Conservation (phyloP, 495 filamentous ascomycete genomes). For the Margaritispora aquatica region DNA sequence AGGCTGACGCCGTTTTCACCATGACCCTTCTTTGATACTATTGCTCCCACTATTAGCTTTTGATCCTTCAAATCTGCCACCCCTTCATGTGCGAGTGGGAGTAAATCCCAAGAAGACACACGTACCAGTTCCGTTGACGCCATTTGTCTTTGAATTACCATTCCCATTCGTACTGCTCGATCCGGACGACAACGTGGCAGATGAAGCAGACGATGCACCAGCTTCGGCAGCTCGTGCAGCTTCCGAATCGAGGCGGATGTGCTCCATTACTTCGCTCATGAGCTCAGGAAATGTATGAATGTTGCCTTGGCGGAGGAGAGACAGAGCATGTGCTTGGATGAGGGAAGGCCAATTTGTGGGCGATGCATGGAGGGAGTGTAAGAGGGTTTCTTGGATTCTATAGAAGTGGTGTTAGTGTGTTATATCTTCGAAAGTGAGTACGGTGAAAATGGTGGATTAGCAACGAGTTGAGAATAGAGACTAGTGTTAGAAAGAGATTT, state of each 20-base stretch:
- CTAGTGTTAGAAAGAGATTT: not conserved
- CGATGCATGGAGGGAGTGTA: constrained; percentile 44
- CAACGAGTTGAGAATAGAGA: too few relatives aligned
- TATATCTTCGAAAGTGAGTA: too few relatives aligned
- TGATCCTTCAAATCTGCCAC: too few relatives aligned
- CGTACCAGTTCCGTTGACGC: not conserved
- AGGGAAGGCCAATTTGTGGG: constrained; percentile 48
- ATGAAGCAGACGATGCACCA: constrained; percentile 1
- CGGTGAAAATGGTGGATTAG: not conserved
- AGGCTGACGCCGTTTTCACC: constrained; percentile 27
- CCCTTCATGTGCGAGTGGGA: too few relatives aligned
- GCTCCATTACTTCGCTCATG: constrained; percentile 44
- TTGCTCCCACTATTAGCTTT: too few relatives aligned
- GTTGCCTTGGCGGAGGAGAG: constrained; percentile 47
- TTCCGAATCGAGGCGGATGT: constrained; percentile 42
- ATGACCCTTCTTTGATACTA: not conserved
- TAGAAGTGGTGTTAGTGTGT: not conserved
- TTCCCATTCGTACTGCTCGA: constrained; percentile 3
- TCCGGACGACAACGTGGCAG: constrained; percentile 12
- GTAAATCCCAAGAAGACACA: not conserved
- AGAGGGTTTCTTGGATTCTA: constrained; percentile 52
- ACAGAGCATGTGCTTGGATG: constrained; percentile 39
- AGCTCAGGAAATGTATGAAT: constrained; percentile 45
- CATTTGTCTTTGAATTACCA: not conserved
- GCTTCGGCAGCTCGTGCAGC: constrained; percentile 1